Percentiles rank a stretch among this genome's conserved stretches.
These are phyloP conservation scores for Asclepias syriaca DNA, from an alignment of 257 asterid genomes.

Conservation along the genomic window DNA sequence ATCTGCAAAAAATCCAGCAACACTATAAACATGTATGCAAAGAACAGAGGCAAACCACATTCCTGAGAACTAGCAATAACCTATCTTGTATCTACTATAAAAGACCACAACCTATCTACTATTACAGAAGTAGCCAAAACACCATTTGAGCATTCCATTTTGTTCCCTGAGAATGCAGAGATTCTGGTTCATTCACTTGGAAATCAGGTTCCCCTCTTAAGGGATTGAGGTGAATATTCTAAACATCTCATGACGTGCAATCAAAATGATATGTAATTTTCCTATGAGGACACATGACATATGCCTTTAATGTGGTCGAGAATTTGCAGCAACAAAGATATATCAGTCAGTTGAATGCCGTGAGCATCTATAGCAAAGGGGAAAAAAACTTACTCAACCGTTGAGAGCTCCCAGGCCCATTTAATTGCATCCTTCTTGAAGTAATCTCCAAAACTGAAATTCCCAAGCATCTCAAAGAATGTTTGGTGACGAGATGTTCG, in stretches of 20 bases:
- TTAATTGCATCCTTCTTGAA: constrained; percentile 83
- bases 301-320: not conserved
- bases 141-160: not conserved
- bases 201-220: not conserved
- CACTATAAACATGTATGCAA: not conserved
- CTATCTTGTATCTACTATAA: not conserved
- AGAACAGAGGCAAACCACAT: not conserved
- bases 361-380: not conserved
- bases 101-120: not conserved
- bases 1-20: constrained; percentile 34
- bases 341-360: not conserved
- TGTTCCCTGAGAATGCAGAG: constrained; percentile 1
- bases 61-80: not conserved
- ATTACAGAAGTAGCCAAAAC: not conserved
- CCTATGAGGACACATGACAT: not conserved
- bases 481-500: constrained; percentile 91
- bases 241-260: not conserved
- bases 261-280: not conserved
- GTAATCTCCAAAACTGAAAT: constrained; percentile 96
- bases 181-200: not conserved
- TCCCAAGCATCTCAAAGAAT: constrained; percentile 99
- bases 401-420: constrained; percentile 99
- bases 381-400: constrained; percentile 52
- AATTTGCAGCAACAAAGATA: not conserved
- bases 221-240: not conserved